Base-by-base conservation (phyloP, 192 early-diverging fungal genomes). In the Gigaspora rosea region DNA sequence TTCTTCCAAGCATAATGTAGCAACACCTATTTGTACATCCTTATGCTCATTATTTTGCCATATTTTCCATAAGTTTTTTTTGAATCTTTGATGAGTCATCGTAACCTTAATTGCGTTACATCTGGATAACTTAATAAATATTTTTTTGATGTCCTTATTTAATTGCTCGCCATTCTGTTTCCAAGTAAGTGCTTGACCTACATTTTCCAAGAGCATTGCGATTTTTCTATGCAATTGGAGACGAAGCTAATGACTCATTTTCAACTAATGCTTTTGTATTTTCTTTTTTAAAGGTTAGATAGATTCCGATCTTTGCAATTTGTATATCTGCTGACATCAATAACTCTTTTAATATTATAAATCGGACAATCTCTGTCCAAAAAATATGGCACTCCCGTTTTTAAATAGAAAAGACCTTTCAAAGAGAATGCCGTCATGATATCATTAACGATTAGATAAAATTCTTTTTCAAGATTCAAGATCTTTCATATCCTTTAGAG, bases 361-460 rank as follows among this genome's bases (percentile, higher is more conserved):
- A 76, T 76, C 11, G 75, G 75, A 68, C 75, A 76, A 22, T 68
- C 75, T 67, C 62, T 52, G 54, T 76, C 75, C 16, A 76, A 47
- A 41, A 64, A 76, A 48, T 63, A 63, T 64, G 75, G 75, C 20
- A 67, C 75, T 1, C 50, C 62, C 2, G 75, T 76, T 62, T 50
- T 75, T 18, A 5, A 22, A 67, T 76, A 49, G 35, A 76, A 76
- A 47, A 68, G 46, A n/a, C 75, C 75, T 57, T 81, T 81, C 47
- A 85, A 63, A 27, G 7, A 81, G 83, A 68, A 85, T 82, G 6
- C 61, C 51, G 36, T 79, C 81, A 52, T 85, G 78, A 71, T 81
- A 85, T 48, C 81, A 77, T 82, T 64, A 61, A 85, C 78, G 9
- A 82, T 75, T 18, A 85, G 61, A 54, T 82, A 67, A 10, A 11